Evolutionary conservation across 1,284 basidiomycete genomes (phyloP).

Genomic region (Amylostereum chailletii): DNA sequence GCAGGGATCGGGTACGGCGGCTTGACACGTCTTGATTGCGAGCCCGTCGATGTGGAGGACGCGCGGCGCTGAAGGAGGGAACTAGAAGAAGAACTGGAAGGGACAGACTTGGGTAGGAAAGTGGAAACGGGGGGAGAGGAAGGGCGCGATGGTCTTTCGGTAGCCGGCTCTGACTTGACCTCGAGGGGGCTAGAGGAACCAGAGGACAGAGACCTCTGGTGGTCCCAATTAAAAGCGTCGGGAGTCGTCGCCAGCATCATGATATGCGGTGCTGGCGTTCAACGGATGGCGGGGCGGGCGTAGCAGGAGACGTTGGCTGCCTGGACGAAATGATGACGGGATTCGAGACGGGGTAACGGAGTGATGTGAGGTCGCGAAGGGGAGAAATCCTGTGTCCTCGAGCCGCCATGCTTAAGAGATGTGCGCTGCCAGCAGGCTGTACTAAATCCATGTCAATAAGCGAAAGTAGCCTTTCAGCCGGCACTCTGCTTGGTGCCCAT

Average conservation of each 20-base stretch:
- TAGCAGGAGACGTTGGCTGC: slow-evolving; percentile 19
- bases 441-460: slow-evolving; percentile 1
- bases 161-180: slow-evolving; percentile 11
- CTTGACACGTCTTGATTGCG: slow-evolving; percentile 9
- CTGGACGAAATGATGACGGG: slow-evolving; percentile 16
- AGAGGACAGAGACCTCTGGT: slow-evolving; percentile 11
- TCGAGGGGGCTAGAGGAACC: slow-evolving; percentile 11
- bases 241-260: slow-evolving; percentile 20
- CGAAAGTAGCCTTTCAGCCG: too few species aligned
- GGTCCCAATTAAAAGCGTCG: slow-evolving; percentile 22
- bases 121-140: too few species aligned
- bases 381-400: slow-evolving; percentile 18
- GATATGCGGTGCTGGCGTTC: slow-evolving; percentile 35
- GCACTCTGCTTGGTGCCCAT: too few species aligned
- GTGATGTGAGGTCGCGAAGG: slow-evolving; percentile 30
- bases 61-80: not conserved
- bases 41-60: slow-evolving; percentile 6
- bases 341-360: slow-evolving; percentile 14
- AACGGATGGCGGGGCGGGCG: slow-evolving; percentile 12
- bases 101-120: too few species aligned
- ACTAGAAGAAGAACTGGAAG: slow-evolving; percentile 5
- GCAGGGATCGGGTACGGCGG: slow-evolving; percentile 8
- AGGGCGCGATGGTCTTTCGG: slow-evolving; percentile 9
- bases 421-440: slow-evolving; percentile 21
- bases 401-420: slow-evolving; percentile 16